phyloP scores from a whole-genome alignment of 2,329 filamentous ascomycete genomes.

The Epichloe coenophiala region DNA sequence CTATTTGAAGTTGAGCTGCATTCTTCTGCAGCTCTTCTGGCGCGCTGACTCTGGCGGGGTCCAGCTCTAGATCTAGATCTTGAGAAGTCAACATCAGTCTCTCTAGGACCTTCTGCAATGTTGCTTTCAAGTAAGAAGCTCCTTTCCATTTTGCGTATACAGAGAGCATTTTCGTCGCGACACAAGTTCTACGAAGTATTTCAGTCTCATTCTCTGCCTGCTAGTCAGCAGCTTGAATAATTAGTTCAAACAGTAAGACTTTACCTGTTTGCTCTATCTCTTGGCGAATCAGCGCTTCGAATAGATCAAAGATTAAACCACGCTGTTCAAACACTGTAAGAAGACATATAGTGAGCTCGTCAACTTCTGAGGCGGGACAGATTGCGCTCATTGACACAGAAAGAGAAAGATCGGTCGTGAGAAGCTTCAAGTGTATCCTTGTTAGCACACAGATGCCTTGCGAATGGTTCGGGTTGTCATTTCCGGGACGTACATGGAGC shows the following conservation, averaged over 20 bases:
- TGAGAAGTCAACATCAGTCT: constrained; percentile 52
- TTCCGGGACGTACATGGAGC: constrained; percentile 29
- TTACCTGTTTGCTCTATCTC: constrained; percentile 53
- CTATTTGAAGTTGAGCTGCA: constrained; percentile 49
- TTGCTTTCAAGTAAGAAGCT: constrained; percentile 45
- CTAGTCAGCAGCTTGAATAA: constrained; percentile 7
- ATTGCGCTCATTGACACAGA: constrained; percentile 50
- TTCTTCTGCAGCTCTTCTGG: constrained; percentile 53
- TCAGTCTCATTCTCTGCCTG: constrained; percentile 50
- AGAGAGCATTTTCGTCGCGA: constrained; percentile 60
- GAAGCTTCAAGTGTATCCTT: constrained; percentile 26
- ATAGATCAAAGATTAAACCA: constrained; percentile 46
- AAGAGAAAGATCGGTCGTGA: constrained; percentile 49
- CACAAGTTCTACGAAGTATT: constrained; percentile 52
- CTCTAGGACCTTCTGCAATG: constrained; percentile 53
- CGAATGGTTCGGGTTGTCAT: not conserved
- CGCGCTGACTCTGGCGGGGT: constrained; percentile 46
- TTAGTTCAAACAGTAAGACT: not conserved
- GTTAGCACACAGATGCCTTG: not conserved
- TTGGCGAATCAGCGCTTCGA: constrained; percentile 54
- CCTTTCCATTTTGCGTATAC: constrained; percentile 63
- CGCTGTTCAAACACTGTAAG: constrained; percentile 58
- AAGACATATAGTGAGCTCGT: constrained; percentile 54
- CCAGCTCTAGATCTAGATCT: constrained; percentile 54
- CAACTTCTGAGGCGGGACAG: constrained; percentile 54